A percentile compares a stretch with the other conserved stretches of the same genome.
phyloP scores from a whole-genome alignment of 1,284 basidiomycete genomes.

The Microbotryum violaceum region DNA sequence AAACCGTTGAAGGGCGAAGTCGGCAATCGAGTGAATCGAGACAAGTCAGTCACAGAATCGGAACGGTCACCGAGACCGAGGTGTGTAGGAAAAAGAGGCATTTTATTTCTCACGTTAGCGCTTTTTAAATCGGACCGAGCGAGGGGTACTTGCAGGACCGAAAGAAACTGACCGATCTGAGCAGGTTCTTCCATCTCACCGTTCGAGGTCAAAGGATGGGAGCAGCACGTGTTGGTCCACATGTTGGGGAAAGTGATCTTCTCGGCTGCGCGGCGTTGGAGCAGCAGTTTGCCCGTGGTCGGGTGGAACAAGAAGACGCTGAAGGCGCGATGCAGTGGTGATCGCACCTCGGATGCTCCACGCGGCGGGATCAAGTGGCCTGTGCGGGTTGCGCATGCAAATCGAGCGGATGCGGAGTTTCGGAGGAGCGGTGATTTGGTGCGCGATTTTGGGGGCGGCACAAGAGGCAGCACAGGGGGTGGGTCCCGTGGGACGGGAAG shows the following conservation, averaged over 20 bases:
- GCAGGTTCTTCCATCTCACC: conserved; percentile 65
- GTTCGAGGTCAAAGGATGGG: conserved; percentile 68
- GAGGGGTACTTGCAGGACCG: neutral
- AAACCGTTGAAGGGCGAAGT: neutral
- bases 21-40: neutral
- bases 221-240: conserved; percentile 99
- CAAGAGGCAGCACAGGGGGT: neutral
- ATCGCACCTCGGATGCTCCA: conserved; percentile 51
- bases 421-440: neutral
- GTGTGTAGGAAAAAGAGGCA: neutral
- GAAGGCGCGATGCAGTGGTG: conserved; percentile 94
- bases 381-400: conserved; percentile 38
- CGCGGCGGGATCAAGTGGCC: conserved; percentile 66
- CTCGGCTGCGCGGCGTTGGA: conserved; percentile 89
- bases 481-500: neutral
- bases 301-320: conserved; percentile 96
- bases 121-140: too few species aligned
- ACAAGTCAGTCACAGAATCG: neutral
- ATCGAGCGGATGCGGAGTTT: too few species aligned
- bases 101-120: neutral
- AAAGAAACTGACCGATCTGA: conserved; percentile 54
- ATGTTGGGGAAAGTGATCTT: conserved; percentile 99
- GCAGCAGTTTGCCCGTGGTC: conserved; percentile 82
- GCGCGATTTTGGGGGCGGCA: neutral
- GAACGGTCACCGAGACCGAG: neutral